Evolutionary conservation across 331 rosid genomes (phyloP).

Genomic region (Saraca asoca): DNA sequence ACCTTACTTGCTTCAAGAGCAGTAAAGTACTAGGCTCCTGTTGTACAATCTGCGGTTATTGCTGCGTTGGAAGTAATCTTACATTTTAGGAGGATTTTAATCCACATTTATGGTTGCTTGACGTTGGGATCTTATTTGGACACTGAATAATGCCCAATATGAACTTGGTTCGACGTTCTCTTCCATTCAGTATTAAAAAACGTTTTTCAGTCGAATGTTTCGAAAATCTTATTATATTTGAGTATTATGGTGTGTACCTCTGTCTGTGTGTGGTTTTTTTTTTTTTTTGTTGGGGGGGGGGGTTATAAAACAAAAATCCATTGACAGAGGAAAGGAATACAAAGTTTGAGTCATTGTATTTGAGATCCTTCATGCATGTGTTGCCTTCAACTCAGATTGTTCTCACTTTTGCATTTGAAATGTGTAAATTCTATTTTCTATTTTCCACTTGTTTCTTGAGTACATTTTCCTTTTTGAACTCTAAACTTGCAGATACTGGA

Average conservation of each 20-base stretch:
- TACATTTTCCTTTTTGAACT: not conserved
- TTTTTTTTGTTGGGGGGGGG: too few species aligned
- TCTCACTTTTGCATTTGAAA: conserved; percentile 1
- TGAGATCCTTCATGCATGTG: not conserved
- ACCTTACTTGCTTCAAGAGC: too few species aligned
- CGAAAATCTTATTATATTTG: conserved; percentile 1
- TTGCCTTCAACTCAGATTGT: conserved; percentile 13
- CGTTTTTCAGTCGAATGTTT: conserved; percentile 9
- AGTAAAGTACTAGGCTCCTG: too few species aligned
- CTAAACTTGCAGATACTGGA: conserved; percentile 74
- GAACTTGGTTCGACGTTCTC: not conserved
- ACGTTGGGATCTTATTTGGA: not conserved
- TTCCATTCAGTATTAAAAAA: not conserved
- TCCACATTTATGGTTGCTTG: not conserved
- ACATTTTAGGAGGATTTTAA: conserved; percentile 7
- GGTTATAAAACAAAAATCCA: too few species aligned
- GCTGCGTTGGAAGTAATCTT: too few species aligned
- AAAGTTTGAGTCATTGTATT: not conserved
- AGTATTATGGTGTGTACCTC: not conserved
- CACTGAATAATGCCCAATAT: not conserved
- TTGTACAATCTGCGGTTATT: too few species aligned
- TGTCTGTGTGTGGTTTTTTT: too few species aligned
- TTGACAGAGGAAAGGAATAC: too few species aligned
- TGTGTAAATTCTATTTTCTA: not conserved
- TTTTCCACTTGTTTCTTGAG: too few species aligned